These are phyloP conservation scores for Lachnellula cervina DNA, from an alignment of 2,329 filamentous ascomycete genomes.

Conservation along the genomic window DNA sequence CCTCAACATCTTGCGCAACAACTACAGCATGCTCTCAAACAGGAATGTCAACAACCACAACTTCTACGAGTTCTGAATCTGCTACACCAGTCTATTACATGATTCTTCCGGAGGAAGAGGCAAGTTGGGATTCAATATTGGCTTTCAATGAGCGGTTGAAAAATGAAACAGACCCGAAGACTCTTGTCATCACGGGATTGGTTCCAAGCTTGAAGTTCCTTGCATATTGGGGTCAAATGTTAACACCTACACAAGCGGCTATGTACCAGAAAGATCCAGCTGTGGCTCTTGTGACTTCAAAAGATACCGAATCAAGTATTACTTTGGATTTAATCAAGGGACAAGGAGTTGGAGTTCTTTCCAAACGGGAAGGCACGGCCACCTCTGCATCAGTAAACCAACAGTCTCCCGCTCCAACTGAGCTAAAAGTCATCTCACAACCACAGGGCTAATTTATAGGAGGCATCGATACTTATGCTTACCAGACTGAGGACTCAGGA, in stretches of 20 bases:
- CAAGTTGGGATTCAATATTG: background rate
- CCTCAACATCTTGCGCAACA: background rate
- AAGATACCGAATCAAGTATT: too few relatives aligned
- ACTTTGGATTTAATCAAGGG: too few relatives aligned
- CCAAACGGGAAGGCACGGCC: too few relatives aligned
- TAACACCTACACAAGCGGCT: background rate
- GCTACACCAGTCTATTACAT: background rate
- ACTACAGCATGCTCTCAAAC: background rate
- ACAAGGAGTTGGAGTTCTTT: too few relatives aligned
- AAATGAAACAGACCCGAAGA: background rate
- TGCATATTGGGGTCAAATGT: background rate
- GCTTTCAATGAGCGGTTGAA: background rate
- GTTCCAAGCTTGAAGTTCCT: background rate
- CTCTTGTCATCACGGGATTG: background rate
- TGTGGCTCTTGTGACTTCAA: background rate
- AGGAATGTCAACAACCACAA: background rate
- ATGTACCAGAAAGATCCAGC: background rate
- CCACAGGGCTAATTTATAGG: background rate
- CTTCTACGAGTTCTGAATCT: background rate
- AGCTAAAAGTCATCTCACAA: background rate
- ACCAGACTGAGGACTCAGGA: background rate
- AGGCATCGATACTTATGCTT: background rate
- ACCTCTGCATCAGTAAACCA: background rate
- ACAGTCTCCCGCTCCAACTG: background rate
- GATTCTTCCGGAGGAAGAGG: background rate